Conservation (phyloP, 208 protist species). For the Leishmania guyanensis region DNA sequence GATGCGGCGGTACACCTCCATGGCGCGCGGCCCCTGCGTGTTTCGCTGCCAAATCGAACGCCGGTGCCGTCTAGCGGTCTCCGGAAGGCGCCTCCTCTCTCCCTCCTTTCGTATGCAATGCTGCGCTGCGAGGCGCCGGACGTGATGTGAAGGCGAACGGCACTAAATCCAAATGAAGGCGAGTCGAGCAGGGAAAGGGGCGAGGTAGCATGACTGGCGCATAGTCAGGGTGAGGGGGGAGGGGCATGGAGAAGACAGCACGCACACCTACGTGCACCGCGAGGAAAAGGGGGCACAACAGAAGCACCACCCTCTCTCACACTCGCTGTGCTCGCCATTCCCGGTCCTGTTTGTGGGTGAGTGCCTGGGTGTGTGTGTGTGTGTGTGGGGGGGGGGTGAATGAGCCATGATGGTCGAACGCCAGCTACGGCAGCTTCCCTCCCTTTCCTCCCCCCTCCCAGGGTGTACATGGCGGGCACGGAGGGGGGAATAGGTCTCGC, state of each 20-base stretch:
- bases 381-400: background rate
- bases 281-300: background rate
- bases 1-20: constrained; percentile 92
- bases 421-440: no score
- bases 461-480: background rate
- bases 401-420: background rate
- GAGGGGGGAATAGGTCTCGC: background rate
- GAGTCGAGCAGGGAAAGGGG: background rate
- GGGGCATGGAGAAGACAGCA: background rate
- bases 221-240: background rate
- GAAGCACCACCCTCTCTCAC: background rate
- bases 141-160: background rate
- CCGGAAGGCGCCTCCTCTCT: background rate
- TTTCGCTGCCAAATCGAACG: background rate
- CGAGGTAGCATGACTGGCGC: background rate
- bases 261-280: background rate
- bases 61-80: background rate
- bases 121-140: background rate
- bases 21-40: constrained; percentile 7
- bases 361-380: background rate
- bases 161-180: background rate
- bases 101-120: background rate
- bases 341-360: background rate
- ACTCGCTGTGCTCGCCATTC: background rate
- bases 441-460: no score